Evolutionary conservation across 768 basidiomycete species (phyloP), one percentile per base, ranked within the genome.

Genomic region (Suillus clintonianus): DNA sequence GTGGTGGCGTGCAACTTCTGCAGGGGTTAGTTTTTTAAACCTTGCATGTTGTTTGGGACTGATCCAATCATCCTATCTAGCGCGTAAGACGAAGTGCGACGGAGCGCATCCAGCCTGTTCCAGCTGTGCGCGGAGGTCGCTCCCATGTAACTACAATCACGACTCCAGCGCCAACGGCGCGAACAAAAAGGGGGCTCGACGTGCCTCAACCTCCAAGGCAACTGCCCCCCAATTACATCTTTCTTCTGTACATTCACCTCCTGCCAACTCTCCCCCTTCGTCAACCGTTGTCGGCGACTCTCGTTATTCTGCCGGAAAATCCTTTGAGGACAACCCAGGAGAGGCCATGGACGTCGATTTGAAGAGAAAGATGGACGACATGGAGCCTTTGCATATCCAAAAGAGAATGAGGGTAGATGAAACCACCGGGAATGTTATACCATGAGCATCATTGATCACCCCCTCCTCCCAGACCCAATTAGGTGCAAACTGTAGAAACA

Each of bases 1-100:
- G 89, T 93, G 14, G 91, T 94, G 27, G 92, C 92, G 17, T 94
- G 92, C 77, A 92, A 94, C 76, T 92, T 92, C 73, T 94, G 92
- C 77, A 85, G 92, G 81, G 91, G 92, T 93, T 70, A 62, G 86
- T 79, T 57, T 43, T 1, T 39, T 39, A 10, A 36, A 55, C 5
- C 19, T 39, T 51, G 43, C 59, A 57, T 39, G 66, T 55, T 58
- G 43, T 27, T 58, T 27, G 57, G 51, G 57, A 63, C 58, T 57
- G 11, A 57, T 57, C 19, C 24, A 27, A 41, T 27, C 11, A 22
- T 19, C 11, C 17, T 13, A 41, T 68, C 17, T 65, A 93, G 92
- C 92, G 41, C 92, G 92, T 64, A 94, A 94, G 80, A 94, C 92
- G 22, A 89, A 92, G 73, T 94, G 92, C 69, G 92, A 94, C 74